phyloP scores from a whole-genome alignment of 2,329 filamentous ascomycete genomes.

The Talaromyces piceae region DNA sequence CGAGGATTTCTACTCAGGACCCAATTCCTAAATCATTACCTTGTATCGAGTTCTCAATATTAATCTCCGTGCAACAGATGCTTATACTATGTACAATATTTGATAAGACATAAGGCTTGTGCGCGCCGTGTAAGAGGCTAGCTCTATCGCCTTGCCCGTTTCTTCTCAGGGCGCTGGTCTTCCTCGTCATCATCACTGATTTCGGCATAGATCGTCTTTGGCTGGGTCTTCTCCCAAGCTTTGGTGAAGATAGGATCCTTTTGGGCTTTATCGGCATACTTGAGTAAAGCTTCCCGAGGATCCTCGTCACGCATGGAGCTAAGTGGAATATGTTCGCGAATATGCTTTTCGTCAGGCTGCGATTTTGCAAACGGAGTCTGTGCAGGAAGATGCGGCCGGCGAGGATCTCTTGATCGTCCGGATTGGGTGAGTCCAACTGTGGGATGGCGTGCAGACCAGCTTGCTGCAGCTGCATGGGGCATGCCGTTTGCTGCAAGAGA shows the following conservation, averaged over 20 bases:
- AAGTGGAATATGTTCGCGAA: conserved; percentile 79
- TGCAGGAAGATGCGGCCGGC: conserved; percentile 74
- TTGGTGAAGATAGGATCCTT: conserved; percentile 92
- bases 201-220: conserved; percentile 83
- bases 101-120: neutral
- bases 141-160: conserved; percentile 36
- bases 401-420: conserved; percentile 69
- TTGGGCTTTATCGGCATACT: conserved; percentile 88
- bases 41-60: neutral
- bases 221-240: conserved; percentile 87
- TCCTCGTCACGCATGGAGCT: conserved; percentile 95
- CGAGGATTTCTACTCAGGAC: too few relatives aligned
- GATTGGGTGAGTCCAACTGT: conserved; percentile 70
- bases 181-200: conserved; percentile 80
- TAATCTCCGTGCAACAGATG: neutral
- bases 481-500: conserved; percentile 62
- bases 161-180: conserved; percentile 61
- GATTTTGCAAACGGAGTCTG: conserved; percentile 86
- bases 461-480: conserved; percentile 65
- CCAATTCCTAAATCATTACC: neutral
- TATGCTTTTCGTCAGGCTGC: conserved; percentile 82
- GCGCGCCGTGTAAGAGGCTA: too few relatives aligned
- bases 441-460: conserved; percentile 54
- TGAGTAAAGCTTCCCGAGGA: conserved; percentile 83
- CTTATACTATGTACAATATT: conserved; percentile 4